Base-by-base conservation (phyloP, 352 stramenopile genomes). In the Phytophthora boehmeriae region DNA sequence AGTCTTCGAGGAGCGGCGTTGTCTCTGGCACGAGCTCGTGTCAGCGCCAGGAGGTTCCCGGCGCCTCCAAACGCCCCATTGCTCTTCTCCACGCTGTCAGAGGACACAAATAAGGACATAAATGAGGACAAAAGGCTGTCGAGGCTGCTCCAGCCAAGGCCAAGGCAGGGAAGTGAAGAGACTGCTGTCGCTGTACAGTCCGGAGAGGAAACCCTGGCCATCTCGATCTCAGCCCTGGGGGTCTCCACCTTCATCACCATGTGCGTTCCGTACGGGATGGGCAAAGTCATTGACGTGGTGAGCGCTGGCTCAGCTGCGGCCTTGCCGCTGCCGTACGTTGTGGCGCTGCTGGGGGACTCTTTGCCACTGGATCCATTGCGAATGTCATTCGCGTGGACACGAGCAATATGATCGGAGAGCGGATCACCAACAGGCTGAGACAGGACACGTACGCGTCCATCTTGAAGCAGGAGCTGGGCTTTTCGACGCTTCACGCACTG, bases 401-500 rank as follows among this genome's bases (percentile, higher is more conserved):
- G 22, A 92, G 76, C 69, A 91, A 90, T 48, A 93, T 95, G 85
- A 94, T 94, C 53, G 87, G 85, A 59, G 87, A 93, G 66, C 76
- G 87, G 53, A 93, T 95, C 68, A 88, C 82, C 23, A 91, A 87
- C 54, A 78, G 83, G 1, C 68, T 95, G 22, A 74, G 87, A 38
- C 85, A 93, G 60, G 74, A 85, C 51, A 90, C 83, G 46, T 95
- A 93, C 66, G 79, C 70, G 38, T 92, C 84, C 10, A 90, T 95
- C 46, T 42, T 95, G 48, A 68, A 62, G 23, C 93, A 98, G 60
- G 95, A 98, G 45, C 58, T 96, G 28, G 78, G 75, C 10, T 98
- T 98, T 98, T 98, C 43, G 95, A 98, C 71, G 27, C 58, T 16
- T 92, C 78, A 5, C 83, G 89, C 52, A 96, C 90, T 2, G 95